Evolutionary conservation across 228 moss, liverwort and hornwort genomes (phyloP), one percentile per base, ranked within the genome.

Genomic region (Sphagnum fallax): DNA sequence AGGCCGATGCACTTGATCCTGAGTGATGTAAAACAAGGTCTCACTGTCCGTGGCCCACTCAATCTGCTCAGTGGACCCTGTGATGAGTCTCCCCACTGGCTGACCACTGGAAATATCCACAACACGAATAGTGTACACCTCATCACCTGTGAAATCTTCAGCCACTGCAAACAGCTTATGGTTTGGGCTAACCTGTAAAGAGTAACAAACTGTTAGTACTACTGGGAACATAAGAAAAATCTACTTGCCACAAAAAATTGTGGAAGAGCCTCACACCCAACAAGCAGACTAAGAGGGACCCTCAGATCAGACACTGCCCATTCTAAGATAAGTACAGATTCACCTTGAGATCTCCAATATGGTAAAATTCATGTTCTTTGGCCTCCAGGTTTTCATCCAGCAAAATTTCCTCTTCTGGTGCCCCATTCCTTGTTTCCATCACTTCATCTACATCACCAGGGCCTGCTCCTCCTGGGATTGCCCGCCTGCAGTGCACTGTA

Each of bases 1-100:
- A 60, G 93, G 93, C 63, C 96, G 89, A 66, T 89, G 84, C 67
- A 89, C 91, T 68, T 93, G 86, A 79, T 96, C 96, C 71, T 96
- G 93, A 77, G 84, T 80, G 50, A 90, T 61, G 71, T 96, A 93
- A 65, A 84, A 88, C 66, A 93, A 68, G 55, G 87, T 90, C 48
- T 84, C 80, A 64, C 73, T 93, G 70, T 88, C 83, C 53, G 84
- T 79, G 5, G 83, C 89, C 96, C 96, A 96, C 62, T 93, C 80
- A 60, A 93, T 76, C 11, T 74, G 69, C 32, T 82, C 83, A 53
- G 88, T 78, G 48, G 78, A 81, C 66, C 86, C 88, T 50, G 72
- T 72, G 61, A 92, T 78, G 66, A 67, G 75, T 52, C 80, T 78
- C 51, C 84, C 96, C 51, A 93, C 73, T 53, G 82, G 72, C 68